Evolutionary conservation across 108 stramenopile species (phyloP).

Genomic region (Hondaea fermentalgiana): DNA sequence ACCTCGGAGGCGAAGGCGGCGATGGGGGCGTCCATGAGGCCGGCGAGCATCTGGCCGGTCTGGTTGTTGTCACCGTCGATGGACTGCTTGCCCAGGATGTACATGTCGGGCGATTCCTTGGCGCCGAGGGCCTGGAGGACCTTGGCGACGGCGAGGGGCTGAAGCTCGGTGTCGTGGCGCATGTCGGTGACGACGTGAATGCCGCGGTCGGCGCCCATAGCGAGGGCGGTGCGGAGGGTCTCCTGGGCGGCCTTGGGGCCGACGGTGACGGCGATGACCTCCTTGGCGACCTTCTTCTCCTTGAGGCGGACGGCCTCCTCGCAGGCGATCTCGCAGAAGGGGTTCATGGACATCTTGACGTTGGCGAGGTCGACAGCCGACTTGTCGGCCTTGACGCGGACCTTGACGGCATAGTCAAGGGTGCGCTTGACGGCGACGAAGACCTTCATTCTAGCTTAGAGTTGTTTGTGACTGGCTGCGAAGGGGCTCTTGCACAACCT

Average conservation of each 20-base stretch:
- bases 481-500: too few species aligned
- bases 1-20: conserved; percentile 92
- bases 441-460: conserved; percentile 34
- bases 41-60: conserved; percentile 63
- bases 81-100: conserved; percentile 93
- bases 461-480: too few species aligned
- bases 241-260: conserved; percentile 95
- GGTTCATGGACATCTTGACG: conserved; percentile 98
- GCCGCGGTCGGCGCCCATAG: conserved; percentile 60
- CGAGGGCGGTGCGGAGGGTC: conserved; percentile 74
- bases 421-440: conserved; percentile 52
- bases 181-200: conserved; percentile 87
- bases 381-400: conserved; percentile 83
- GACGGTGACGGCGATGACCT: conserved; percentile 86
- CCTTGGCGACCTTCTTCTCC: conserved; percentile 66
- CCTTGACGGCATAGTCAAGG: conserved; percentile 94
- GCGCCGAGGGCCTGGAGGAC: conserved; percentile 44
- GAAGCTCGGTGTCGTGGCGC: conserved; percentile 85
- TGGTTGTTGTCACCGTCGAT: conserved; percentile 78
- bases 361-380: conserved; percentile 79
- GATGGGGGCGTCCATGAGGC: conserved; percentile 85
- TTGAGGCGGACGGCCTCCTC: conserved; percentile 97
- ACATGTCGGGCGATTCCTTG: conserved; percentile 71
- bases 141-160: conserved; percentile 86
- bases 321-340: conserved; percentile 94